Conservation (phyloP, 805 yeast species). For the Saccharomycopsis synnaedendra region DNA sequence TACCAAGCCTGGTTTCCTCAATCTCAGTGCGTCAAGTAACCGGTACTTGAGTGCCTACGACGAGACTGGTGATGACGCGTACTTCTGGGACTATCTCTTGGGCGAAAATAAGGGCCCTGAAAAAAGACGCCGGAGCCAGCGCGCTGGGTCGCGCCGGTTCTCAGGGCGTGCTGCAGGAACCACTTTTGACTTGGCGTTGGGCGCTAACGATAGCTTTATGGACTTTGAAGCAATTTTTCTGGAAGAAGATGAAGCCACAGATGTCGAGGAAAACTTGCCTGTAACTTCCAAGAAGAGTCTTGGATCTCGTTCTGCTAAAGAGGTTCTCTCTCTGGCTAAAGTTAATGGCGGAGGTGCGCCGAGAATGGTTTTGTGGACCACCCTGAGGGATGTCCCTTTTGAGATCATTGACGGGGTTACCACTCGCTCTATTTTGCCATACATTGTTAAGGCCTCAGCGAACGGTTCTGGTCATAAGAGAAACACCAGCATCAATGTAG, state of each 20-base stretch:
- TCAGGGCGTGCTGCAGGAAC: conserved; percentile 1
- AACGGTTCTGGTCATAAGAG: neutral
- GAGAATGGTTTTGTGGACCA: conserved; percentile 83
- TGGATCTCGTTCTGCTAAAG: conserved; percentile 83
- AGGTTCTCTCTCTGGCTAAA: conserved; percentile 77
- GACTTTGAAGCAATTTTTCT: conserved; percentile 25
- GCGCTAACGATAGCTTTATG: conserved; percentile 15
- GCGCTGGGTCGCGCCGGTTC: neutral
- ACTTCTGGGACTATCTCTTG: conserved; percentile 67
- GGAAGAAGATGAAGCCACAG: conserved; percentile 75
- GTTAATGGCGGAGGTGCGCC: conserved; percentile 73
- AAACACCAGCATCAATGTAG: conserved; percentile 17
- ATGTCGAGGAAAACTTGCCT: conserved; percentile 81
- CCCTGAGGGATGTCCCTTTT: conserved; percentile 66
- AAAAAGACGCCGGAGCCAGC: neutral
- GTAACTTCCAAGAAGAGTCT: conserved; percentile 48
- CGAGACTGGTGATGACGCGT: conserved; percentile 51
- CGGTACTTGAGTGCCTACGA: conserved; percentile 17
- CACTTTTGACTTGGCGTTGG: conserved; percentile 13
- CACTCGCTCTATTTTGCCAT: conserved; percentile 67
- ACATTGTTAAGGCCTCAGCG: conserved; percentile 16
- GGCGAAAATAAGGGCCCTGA: conserved; percentile 18
- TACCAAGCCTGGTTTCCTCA: conserved; percentile 16
- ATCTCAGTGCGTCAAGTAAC: conserved; percentile 17
- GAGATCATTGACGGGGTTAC: conserved; percentile 93